Evolutionary conservation across 2,329 filamentous ascomycete species (phyloP).

Genomic region (Dothiorella sarmentorum): DNA sequence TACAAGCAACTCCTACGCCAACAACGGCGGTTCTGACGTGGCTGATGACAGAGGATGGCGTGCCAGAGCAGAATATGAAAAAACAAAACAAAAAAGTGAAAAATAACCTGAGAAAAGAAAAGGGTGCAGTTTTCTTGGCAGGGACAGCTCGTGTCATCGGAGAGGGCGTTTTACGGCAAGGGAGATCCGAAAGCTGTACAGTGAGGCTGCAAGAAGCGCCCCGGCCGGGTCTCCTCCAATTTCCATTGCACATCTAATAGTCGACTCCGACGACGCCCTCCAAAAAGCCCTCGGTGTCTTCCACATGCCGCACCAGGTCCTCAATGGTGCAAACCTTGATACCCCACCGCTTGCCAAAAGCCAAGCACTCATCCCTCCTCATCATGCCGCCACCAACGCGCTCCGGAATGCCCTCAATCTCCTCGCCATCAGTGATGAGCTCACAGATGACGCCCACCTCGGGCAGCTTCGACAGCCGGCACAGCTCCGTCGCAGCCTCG

Average conservation of each 20-base stretch:
- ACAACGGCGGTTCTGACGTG: neutral
- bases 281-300: slow-evolving; percentile 64
- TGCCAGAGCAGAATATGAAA: neutral
- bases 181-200: neutral
- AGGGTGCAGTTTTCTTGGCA: neutral
- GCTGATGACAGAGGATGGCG: neutral
- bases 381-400: slow-evolving; percentile 78
- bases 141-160: neutral
- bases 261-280: slow-evolving; percentile 21
- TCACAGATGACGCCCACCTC: slow-evolving; percentile 84
- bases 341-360: slow-evolving; percentile 83
- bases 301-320: slow-evolving; percentile 75
- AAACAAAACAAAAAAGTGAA: neutral
- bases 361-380: slow-evolving; percentile 80
- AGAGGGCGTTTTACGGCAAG: neutral
- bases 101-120: neutral
- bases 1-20: slow-evolving; percentile 6
- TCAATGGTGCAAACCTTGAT: slow-evolving; percentile 95
- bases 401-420: slow-evolving; percentile 65
- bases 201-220: neutral
- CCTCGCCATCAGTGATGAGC: slow-evolving; percentile 80
- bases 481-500: slow-evolving; percentile 90
- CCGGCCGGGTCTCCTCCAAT: neutral
- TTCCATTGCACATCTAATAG: slow-evolving; percentile 19
- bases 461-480: slow-evolving; percentile 73